Evolutionary conservation across 2,329 filamentous ascomycete genomes (phyloP).

Genomic region (Sporothrix globosa): DNA sequence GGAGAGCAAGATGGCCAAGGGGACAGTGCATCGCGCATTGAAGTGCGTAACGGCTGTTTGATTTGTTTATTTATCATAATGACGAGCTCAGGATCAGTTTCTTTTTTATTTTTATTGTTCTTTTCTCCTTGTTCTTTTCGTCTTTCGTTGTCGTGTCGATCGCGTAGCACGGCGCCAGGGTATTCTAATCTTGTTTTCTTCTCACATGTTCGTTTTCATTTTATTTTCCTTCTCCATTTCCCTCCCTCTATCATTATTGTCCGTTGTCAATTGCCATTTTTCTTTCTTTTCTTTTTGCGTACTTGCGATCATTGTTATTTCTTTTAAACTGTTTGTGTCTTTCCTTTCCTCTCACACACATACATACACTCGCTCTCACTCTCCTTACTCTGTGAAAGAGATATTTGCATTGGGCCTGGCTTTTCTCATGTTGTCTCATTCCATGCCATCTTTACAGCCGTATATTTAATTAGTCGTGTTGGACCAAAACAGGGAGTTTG

Average conservation of each 20-base stretch:
- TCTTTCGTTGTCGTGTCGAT: slow-evolving; percentile 30
- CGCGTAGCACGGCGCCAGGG: slow-evolving; percentile 37
- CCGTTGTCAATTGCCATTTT: not conserved
- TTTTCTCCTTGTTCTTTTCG: not conserved
- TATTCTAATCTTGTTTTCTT: slow-evolving; percentile 29
- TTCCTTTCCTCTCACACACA: slow-evolving; percentile 3
- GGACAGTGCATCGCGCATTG: not conserved
- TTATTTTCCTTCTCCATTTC: not conserved
- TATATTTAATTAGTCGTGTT: slow-evolving; percentile 32
- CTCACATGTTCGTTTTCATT: not conserved
- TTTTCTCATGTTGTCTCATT: slow-evolving; percentile 28
- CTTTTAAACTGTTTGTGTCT: slow-evolving; percentile 16
- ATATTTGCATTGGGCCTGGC: slow-evolving; percentile 37
- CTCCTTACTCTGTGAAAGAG: slow-evolving; percentile 12
- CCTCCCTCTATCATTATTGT: not conserved
- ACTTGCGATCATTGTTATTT: not conserved
- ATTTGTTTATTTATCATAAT: slow-evolving; percentile 35
- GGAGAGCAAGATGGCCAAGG: not conserved
- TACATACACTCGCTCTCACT: slow-evolving; percentile 8
- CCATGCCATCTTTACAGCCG: slow-evolving; percentile 18
- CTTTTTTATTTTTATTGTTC: slow-evolving; percentile 11
- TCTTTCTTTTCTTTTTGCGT: not conserved
- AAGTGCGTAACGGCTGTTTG: slow-evolving; percentile 26
- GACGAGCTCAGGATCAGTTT: slow-evolving; percentile 36
- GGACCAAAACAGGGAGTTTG: not conserved